Base-by-base conservation (phyloP, 2,329 filamentous ascomycete genomes). In the Pleomassaria siparia region DNA sequence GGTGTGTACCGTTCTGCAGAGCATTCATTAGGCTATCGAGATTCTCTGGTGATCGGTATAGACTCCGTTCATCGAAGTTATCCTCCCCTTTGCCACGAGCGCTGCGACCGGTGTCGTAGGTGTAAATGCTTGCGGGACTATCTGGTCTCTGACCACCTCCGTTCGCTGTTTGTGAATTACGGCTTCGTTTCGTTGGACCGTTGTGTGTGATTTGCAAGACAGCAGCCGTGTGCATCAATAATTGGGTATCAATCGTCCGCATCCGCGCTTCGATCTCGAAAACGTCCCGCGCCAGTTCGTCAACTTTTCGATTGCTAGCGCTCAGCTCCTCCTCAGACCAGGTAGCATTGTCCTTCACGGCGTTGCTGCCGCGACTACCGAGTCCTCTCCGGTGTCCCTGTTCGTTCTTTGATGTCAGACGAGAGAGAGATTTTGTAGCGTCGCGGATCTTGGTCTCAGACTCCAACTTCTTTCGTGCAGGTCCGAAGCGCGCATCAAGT, bases 401-500 rank as follows among this genome's bases (percentile, higher is more conserved):
- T 15, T 54, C 54, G 53, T 80, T 78, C n/a, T 84, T 79, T 8
- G 82, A 82, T 66, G 95, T 90, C 24, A 99, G 77, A 60, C 87
- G 86, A 49, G 86, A 86, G 72, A 99, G 85, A 32, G 91, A 95
- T 55, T 87, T 82, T 10, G 94, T 90, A 1, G 94, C 94, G 78
- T 97, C 92, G 60, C 91, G 88, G 61, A 96, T 90, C 75, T 97
- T 99, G 45, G 85, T 88, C 70, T 99, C 94, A 37, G 97, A 84
- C 25, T 86, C 85, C 29, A 99, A 79, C 71, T 92, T 96, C 50
- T 89, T 83, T 56, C 86, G 84, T 16, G 89, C 85, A 29, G 89
- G 86, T 53, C 92, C 88, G 56, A 96, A 85, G n/a, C 89, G 86
- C 63, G 85, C 82, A 21, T 81, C 79, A 41, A 97, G 73, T 28